Evolutionary conservation across 73 alveolate species (phyloP), one percentile per base, ranked within the genome.

Genomic region (Halteria grandinella): DNA sequence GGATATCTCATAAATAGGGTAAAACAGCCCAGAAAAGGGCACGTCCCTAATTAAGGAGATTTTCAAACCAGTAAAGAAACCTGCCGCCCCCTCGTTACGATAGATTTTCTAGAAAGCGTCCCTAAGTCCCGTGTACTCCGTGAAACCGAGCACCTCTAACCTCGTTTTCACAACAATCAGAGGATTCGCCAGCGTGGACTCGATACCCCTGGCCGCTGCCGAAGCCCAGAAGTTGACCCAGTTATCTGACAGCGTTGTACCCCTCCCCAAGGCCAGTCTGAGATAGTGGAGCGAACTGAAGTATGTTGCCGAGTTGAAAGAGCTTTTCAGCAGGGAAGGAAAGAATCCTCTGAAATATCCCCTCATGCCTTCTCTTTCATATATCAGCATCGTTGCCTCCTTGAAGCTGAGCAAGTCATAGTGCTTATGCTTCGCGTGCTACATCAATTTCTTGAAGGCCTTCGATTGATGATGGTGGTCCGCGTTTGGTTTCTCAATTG

Each of bases 91-190:
- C n/a, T 51, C 64, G 18, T 51, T 12, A 7, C 12, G 1, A 40
- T 51, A 51, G 12, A 51, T 21, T n/a, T 51, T 51, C 39, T 51
- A 1, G 39, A 51, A 18, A 18, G 64, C 64, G n/a, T 51, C 64
- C 20, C 17, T 1, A n/a, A 51, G 15, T 21, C 64, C 64, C 5
- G 33, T 18, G 39, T 51, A 51, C 39, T 51, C 64, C 12, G 33
- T 18, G 39, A 51, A 51, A 14, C 64, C 64, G 40, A 51, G 41
- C 1, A 51, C 64, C 23, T 51, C 64, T 4, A 51, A 21, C 64
- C 64, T 14, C n/a, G 64, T 51, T 21, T 51, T 51, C 41, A 51
- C 23, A 4, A 51, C 64, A n/a, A 51, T n/a, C 25, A 51, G 5
- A 23, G 64, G 64, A 40, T 51, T 51, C 39, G 18, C 20, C 12